A percentile compares a stretch with the other conserved stretches of the same genome.
phyloP scores from a whole-genome alignment of 116 monocot genomes.

The Phalaenopsis hybrid region DNA sequence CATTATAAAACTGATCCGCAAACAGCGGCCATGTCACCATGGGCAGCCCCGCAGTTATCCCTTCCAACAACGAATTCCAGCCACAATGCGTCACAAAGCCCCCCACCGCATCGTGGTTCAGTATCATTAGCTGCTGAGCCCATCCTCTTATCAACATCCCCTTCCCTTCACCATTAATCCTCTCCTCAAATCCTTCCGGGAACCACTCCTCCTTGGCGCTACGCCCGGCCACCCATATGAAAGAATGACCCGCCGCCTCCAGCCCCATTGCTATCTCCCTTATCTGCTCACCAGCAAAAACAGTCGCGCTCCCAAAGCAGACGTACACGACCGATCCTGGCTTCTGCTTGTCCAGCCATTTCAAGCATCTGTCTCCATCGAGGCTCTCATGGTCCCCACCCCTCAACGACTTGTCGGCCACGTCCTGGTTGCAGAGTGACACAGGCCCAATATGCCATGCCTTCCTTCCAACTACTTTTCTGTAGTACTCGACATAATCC shows the following conservation, averaged over 20 bases:
- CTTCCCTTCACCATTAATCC: neutral
- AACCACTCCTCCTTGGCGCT: neutral
- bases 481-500: slow-evolving; percentile 3
- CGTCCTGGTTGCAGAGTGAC: slow-evolving; percentile 3
- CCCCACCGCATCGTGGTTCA: neutral
- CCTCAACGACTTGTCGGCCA: neutral
- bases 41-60: slow-evolving; percentile 1
- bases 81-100: slow-evolving; percentile 12
- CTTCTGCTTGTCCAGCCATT: neutral
- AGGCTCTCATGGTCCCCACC: neutral
- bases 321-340: neutral
- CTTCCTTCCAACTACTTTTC: neutral
- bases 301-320: slow-evolving; percentile 1
- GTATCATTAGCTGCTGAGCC: slow-evolving; percentile 10
- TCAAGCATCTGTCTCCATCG: neutral
- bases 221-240: slow-evolving; percentile 6
- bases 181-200: neutral
- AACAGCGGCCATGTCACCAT: slow-evolving; percentile 9
- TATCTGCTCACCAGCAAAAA: neutral
- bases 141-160: slow-evolving; percentile 6
- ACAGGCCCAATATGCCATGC: slow-evolving; percentile 14
- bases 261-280: slow-evolving; percentile 7
- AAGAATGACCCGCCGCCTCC: neutral
- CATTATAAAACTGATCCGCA: slow-evolving; percentile 12
- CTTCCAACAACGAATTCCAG: slow-evolving; percentile 13